These are phyloP conservation scores for Pythium monospermum DNA, from an alignment of 352 stramenopile genomes.

Conservation along the genomic window DNA sequence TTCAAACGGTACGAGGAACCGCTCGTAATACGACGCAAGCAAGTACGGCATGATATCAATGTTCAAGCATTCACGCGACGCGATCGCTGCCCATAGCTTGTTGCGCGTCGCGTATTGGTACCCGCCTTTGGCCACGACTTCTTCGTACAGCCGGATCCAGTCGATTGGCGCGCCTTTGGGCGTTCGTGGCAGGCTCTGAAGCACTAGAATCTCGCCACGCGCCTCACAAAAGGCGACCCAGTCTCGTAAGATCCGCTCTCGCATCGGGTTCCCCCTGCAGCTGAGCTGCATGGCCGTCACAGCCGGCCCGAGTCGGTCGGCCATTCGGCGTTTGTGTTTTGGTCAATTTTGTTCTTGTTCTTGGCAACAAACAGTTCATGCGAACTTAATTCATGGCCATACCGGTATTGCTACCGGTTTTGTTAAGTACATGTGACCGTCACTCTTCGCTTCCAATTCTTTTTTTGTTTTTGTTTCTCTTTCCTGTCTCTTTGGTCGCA, in stretches of 20 bases:
- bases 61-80: slow-evolving; percentile 40
- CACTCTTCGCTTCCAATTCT: not conserved
- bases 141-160: slow-evolving; percentile 78
- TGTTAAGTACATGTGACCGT: slow-evolving; percentile 1
- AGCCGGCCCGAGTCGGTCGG: slow-evolving; percentile 25
- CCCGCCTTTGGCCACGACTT: slow-evolving; percentile 63
- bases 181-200: slow-evolving; percentile 51
- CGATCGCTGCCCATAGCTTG: slow-evolving; percentile 48
- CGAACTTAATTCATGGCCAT: too few relatives aligned
- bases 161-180: slow-evolving; percentile 52
- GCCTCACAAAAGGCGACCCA: slow-evolving; percentile 51
- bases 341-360: too few relatives aligned
- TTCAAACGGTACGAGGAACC: slow-evolving; percentile 57
- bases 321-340: too few relatives aligned
- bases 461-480: not conserved
- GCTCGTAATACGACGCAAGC: slow-evolving; percentile 55
- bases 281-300: slow-evolving; percentile 64
- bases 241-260: slow-evolving; percentile 53
- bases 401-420: too few relatives aligned
- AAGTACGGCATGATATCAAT: slow-evolving; percentile 64
- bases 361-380: too few relatives aligned
- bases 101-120: slow-evolving; percentile 44
- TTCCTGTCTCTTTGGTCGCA: too few relatives aligned
- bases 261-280: slow-evolving; percentile 51
- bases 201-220: slow-evolving; percentile 34